Evolutionary conservation across 2,329 filamentous ascomycete genomes (phyloP).

Genomic region (Exophiala sideris): DNA sequence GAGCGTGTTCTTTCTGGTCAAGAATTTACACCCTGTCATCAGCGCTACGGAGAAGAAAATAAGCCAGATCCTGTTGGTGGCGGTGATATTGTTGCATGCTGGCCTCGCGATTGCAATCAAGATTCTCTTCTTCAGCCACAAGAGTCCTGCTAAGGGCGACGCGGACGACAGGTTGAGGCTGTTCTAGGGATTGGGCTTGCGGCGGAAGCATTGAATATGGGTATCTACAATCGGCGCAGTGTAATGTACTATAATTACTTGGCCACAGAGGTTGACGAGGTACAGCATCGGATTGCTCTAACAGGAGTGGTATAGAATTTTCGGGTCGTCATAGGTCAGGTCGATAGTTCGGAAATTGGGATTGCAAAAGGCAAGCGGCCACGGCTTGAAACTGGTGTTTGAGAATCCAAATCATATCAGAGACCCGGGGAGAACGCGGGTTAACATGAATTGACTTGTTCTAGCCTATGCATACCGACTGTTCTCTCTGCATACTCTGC

Average conservation of each 20-base stretch:
- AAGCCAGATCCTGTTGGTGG: constrained; percentile 78
- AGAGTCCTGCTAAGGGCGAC: constrained; percentile 56
- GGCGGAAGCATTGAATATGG: background rate
- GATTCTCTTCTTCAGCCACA: constrained; percentile 86
- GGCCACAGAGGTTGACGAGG: no score
- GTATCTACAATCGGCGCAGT: background rate
- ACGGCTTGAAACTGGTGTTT: background rate
- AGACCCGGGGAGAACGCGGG: background rate
- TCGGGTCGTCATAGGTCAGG: no score
- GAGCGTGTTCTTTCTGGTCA: constrained; percentile 77
- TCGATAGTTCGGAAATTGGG: no score
- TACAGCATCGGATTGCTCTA: no score
- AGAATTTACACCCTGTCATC: constrained; percentile 87
- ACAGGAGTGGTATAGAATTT: no score
- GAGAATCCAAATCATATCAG: background rate
- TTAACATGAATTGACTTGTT: constrained; percentile 9
- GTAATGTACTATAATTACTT: background rate
- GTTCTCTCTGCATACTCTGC: background rate
- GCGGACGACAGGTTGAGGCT: constrained; percentile 8
- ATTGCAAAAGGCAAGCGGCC: no score
- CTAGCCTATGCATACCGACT: constrained; percentile 5
- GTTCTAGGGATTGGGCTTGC: background rate
- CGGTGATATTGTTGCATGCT: constrained; percentile 81
- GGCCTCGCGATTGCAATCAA: constrained; percentile 94
- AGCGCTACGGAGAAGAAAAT: constrained; percentile 90